A percentile compares a stretch with the other conserved stretches of the same genome.
phyloP scores from a whole-genome alignment of 371 early-diverging fungal species.

The Catenaria anguillulae region DNA sequence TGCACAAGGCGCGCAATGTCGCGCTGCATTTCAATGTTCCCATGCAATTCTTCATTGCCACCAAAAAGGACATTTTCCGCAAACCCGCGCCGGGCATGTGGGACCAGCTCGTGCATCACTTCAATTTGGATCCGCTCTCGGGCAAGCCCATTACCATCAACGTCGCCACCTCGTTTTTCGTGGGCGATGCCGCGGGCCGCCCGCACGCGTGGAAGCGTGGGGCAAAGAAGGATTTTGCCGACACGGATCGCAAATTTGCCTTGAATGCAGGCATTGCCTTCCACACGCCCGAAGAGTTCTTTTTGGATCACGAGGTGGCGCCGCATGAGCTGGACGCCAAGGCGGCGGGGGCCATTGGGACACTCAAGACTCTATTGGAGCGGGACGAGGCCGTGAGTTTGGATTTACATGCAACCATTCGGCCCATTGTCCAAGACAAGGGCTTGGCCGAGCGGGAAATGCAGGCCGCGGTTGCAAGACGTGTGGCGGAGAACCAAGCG shows the following conservation, averaged over 20 bases:
- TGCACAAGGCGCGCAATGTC: conserved; percentile 32
- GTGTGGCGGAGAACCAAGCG: too few relatives aligned
- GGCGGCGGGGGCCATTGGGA: conserved; percentile 16
- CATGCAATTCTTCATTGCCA: conserved; percentile 44
- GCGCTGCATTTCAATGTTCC: conserved; percentile 28
- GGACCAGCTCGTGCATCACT: conserved; percentile 36
- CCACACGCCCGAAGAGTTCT: conserved; percentile 72
- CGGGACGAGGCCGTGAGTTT: background rate
- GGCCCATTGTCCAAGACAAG: too few relatives aligned
- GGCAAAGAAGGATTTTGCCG: conserved; percentile 53
- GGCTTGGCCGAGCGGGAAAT: too few relatives aligned
- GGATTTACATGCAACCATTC: too few relatives aligned
- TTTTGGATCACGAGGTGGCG: conserved; percentile 33
- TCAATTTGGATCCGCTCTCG: conserved; percentile 27
- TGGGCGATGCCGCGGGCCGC: conserved; percentile 87
- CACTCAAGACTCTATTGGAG: background rate
- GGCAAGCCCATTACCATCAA: conserved; percentile 28
- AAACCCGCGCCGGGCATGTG: conserved; percentile 81
- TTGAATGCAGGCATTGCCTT: conserved; percentile 53
- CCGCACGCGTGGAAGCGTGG: conserved; percentile 41
- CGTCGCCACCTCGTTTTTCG: conserved; percentile 43
- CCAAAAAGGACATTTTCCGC: conserved; percentile 48
- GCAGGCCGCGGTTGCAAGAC: too few relatives aligned
- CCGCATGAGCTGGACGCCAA: conserved; percentile 28
- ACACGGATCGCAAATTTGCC: conserved; percentile 71